Evolutionary conservation across 495 filamentous ascomycete species (phyloP).

Genomic region (Daldinia decipiens): DNA sequence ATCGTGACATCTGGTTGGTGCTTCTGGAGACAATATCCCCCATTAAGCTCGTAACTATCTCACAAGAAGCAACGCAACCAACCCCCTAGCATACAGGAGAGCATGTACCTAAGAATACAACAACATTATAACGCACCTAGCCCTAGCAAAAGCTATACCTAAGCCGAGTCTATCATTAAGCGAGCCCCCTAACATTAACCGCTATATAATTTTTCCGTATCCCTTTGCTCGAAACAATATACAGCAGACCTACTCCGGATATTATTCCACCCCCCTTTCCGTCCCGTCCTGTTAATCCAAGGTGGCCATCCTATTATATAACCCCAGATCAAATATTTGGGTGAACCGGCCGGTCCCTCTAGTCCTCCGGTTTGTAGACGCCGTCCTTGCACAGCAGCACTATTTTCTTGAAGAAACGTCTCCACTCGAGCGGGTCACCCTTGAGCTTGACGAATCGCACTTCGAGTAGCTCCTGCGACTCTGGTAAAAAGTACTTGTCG

Average conservation of each 20-base stretch:
- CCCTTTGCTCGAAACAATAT: constrained; percentile 26
- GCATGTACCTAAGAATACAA: background rate
- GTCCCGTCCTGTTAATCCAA: background rate
- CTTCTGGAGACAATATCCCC: no score
- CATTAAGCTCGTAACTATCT: no score
- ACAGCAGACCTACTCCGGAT: constrained; percentile 1
- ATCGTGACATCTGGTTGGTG: background rate
- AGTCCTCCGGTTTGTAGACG: constrained; percentile 62
- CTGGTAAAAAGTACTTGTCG: constrained; percentile 68
- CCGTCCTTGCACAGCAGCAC: constrained; percentile 85
- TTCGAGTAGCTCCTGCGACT: constrained; percentile 73
- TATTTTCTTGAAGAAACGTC: constrained; percentile 95
- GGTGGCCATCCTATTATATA: background rate
- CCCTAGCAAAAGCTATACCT: constrained; percentile 2
- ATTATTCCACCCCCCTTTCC: background rate
- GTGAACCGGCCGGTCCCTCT: constrained; percentile 36
- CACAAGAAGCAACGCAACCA: background rate
- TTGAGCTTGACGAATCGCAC: constrained; percentile 93
- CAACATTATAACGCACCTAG: constrained; percentile 8
- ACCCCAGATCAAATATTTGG: constrained; percentile 2
- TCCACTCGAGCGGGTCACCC: constrained; percentile 97
- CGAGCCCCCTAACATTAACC: constrained; percentile 5
- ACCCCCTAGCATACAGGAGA: background rate
- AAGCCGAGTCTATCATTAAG: constrained; percentile 11
- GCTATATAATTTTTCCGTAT: constrained; percentile 19